These are phyloP conservation scores for Mycena sp. DNA, from an alignment of 1,284 basidiomycete species.

Conservation along the genomic window DNA sequence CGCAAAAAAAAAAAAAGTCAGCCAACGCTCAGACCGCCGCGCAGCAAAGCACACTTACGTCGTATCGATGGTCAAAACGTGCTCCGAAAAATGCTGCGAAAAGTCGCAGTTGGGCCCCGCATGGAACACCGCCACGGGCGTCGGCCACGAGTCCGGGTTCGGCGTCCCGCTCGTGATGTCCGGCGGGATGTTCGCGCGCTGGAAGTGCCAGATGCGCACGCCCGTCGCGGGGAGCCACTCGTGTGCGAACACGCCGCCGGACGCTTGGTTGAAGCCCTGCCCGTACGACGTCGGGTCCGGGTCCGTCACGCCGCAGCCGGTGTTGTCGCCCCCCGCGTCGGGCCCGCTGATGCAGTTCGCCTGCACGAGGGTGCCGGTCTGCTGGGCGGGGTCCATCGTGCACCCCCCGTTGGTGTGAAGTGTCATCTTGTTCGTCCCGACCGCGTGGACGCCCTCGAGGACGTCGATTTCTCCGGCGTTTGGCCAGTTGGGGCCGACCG, in stretches of 20 bases:
- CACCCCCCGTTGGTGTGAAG: conserved; percentile 47
- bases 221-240: conserved; percentile 15
- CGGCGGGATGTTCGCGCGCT: conserved; percentile 13
- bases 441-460: conserved; percentile 50
- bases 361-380: conserved; percentile 1
- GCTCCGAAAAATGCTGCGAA: conserved; percentile 7
- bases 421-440: conserved; percentile 42
- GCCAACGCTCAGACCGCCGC: background rate
- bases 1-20: background rate
- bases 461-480: conserved; percentile 55
- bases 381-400: conserved; percentile 24
- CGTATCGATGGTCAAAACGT: conserved; percentile 18
- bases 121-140: conserved; percentile 11
- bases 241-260: conserved; percentile 26
- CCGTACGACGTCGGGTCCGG: conserved; percentile 17
- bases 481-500: conserved; percentile 49
- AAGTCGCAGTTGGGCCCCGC: conserved; percentile 12
- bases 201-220: conserved; percentile 24
- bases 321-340: conserved; percentile 7
- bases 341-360: conserved; percentile 10
- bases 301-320: conserved; percentile 22
- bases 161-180: conserved; percentile 24
- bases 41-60: background rate
- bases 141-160: conserved; percentile 21
- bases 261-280: conserved; percentile 26